Conservation (phyloP, 23 red algal genomes). For the Gracilariopsis chorda region DNA sequence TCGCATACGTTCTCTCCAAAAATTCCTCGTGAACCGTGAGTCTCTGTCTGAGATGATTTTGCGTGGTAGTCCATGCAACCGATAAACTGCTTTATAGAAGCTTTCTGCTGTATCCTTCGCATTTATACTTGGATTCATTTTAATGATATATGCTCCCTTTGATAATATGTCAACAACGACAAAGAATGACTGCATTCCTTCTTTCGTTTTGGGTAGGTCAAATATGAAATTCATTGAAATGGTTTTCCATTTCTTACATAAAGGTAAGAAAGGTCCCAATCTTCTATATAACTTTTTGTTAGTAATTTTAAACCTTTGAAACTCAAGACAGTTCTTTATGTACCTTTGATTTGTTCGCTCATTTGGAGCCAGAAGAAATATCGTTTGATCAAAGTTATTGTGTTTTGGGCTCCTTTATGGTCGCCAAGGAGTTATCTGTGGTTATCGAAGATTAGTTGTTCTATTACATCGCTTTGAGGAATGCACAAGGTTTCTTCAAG, state of each 20-base stretch:
- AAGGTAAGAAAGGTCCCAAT: background rate
- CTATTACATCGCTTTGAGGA: background rate
- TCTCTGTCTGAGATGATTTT: conserved; percentile 26
- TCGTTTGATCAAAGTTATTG: conserved; percentile 6
- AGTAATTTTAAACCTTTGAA: background rate
- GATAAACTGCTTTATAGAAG: background rate
- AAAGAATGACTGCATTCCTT: background rate
- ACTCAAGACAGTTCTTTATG: background rate
- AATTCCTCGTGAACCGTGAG: background rate
- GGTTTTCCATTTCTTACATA: conserved; percentile 9
- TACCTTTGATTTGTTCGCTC: background rate
- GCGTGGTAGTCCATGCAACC: background rate
- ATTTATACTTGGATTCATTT: background rate
- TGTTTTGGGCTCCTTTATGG: background rate
- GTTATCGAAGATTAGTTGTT: background rate
- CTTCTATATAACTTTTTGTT: background rate
- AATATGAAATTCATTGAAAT: conserved; percentile 40
- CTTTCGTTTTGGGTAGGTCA: conserved; percentile 20
- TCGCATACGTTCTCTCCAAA: background rate
- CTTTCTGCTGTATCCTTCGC: conserved; percentile 1
- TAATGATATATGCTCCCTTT: background rate
- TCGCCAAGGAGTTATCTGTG: background rate
- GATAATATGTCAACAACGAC: conserved; percentile 22
- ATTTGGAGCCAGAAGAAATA: conserved; percentile 40
- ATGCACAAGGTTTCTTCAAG: background rate